phyloP scores from a whole-genome alignment of 495 filamentous ascomycete species.

The Talaromyces thailandensis region DNA sequence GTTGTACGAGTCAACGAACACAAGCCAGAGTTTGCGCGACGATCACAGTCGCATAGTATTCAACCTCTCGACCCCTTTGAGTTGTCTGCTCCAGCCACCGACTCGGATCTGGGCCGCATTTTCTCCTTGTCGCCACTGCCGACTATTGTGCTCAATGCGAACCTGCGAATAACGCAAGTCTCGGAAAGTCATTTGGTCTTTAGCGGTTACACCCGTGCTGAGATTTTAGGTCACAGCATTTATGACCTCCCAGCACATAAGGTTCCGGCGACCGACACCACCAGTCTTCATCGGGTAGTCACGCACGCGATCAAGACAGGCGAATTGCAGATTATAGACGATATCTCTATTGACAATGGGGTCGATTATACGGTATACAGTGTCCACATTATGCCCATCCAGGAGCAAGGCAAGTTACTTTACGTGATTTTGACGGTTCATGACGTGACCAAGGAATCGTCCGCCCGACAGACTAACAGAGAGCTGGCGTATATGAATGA shows the following conservation, averaged over 20 bases:
- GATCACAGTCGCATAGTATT: neutral
- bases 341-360: slow-evolving; percentile 19
- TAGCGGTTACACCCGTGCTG: slow-evolving; percentile 25
- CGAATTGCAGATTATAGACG: slow-evolving; percentile 21
- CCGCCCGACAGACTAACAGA: slow-evolving; percentile 10
- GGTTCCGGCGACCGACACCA: slow-evolving; percentile 27
- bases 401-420: slow-evolving; percentile 31
- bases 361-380: slow-evolving; percentile 19
- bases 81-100: neutral
- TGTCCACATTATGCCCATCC: slow-evolving; percentile 44
- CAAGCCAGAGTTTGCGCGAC: neutral
- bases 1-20: neutral
- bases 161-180: slow-evolving; percentile 34
- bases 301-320: slow-evolving; percentile 34
- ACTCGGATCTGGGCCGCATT: slow-evolving; percentile 4
- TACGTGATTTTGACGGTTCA: slow-evolving; percentile 42
- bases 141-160: slow-evolving; percentile 38
- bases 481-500: slow-evolving; percentile 44
- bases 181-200: slow-evolving; percentile 39
- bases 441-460: slow-evolving; percentile 16
- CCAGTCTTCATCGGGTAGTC: slow-evolving; percentile 30
- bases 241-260: slow-evolving; percentile 25
- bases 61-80: slow-evolving; percentile 3
- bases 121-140: slow-evolving; percentile 30
- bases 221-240: slow-evolving; percentile 34